Evolutionary conservation across 208 protist genomes (phyloP).

Genomic region (Herpetomonas tarakana): DNA sequence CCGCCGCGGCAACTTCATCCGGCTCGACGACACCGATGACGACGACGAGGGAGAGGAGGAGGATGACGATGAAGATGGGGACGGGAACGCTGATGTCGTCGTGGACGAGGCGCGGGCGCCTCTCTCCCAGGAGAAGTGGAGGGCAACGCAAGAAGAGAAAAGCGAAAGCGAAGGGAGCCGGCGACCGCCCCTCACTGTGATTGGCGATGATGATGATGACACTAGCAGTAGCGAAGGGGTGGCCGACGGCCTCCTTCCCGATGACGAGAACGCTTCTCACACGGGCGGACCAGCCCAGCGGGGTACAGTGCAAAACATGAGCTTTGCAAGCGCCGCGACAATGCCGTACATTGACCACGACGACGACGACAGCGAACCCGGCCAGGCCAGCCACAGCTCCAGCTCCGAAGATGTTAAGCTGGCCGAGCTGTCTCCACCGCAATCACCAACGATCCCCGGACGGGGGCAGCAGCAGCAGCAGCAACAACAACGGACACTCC

Average conservation of each 20-base stretch:
- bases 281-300: too few species aligned
- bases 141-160: background rate
- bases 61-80: constrained; percentile 4
- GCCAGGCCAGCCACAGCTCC: too few species aligned
- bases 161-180: too few species aligned
- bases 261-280: too few species aligned
- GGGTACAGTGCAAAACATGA: background rate
- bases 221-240: too few species aligned
- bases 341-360: background rate
- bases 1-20: constrained; percentile 23
- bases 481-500: background rate
- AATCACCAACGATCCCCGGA: background rate
- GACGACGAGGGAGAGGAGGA: constrained; percentile 11
- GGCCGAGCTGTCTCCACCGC: background rate
- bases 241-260: too few species aligned
- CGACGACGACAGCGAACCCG: background rate
- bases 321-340: background rate
- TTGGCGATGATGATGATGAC: background rate
- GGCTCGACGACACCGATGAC: constrained; percentile 27
- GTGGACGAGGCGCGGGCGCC: background rate
- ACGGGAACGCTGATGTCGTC: background rate
- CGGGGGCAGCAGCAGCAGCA: constrained; percentile 7
- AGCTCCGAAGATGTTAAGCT: constrained; percentile 1
- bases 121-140: background rate
- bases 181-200: background rate